Evolutionary conservation across 225 moss, liverwort and hornwort genomes (phyloP), one percentile per base, ranked within the genome.

Genomic region (Asterella californica): DNA sequence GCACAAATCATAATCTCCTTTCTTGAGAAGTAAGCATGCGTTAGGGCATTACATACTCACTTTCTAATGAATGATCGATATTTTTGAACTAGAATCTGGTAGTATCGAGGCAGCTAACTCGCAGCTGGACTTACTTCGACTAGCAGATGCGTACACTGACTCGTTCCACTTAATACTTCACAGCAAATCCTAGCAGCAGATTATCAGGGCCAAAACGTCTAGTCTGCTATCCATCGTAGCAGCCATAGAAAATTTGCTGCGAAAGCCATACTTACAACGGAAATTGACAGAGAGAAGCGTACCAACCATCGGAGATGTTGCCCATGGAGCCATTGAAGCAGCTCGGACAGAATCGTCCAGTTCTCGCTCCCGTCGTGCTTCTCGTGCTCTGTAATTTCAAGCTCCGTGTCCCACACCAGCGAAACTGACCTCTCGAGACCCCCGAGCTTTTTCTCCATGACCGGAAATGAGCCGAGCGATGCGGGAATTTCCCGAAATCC

Each of bases 291-390:
- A 76, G 74, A 79, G 73, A 79, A 79, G 64, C 82, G 9, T 82
- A 87, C 84, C 84, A 84, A 87, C 87, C 87, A 84, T 80, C 84
- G 77, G 80, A 80, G 68, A 77, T 73, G 68, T 80, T 61, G n/a
- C 63, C 78, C 4, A 68, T 70, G 21, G 74, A n/a, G 38, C 78
- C 79, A 19, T 79, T 79, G 48, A 79, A 86, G 81, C 79, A 81
- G 36, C 71, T 77, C 38, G 64, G 18, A 64, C 78, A 66, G 27
- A 77, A 11, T 75, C 21, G 25, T 49, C 73, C 49, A 25, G 15
- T 48, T 38, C 73, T 42, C 36, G 22, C 5, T 57, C 75, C 25
- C 7, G 11, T 34, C 29, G 34, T 32, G 29, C 34, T 60, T 57
- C 55, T 24, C 48, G 72, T 25, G 72, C 1, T 52, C 30, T 48